phyloP scores from a whole-genome alignment of 306 rosid genomes.

The Malus asiatica region DNA sequence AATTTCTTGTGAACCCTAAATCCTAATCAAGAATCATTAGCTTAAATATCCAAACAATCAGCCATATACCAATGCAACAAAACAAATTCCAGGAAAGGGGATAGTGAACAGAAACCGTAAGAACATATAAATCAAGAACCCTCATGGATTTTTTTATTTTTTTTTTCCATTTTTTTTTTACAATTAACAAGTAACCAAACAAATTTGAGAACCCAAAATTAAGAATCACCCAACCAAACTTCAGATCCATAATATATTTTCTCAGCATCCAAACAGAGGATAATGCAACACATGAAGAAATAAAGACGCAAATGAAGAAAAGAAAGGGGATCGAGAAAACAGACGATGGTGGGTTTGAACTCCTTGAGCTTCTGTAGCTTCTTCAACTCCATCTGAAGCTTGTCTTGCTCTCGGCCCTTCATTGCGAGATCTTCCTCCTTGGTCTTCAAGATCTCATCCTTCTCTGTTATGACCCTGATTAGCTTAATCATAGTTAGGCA shows the following conservation, averaged over 20 bases:
- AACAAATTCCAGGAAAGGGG: background rate
- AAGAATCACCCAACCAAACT: background rate
- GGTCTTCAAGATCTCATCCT: too few species aligned
- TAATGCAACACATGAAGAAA: background rate
- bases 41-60: background rate
- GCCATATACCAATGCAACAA: background rate
- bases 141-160: background rate
- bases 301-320: background rate
- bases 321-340: background rate
- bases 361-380: constrained; percentile 35
- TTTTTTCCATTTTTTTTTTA: background rate
- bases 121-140: background rate
- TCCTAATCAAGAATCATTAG: too few species aligned
- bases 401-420: too few species aligned
- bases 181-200: background rate
- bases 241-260: background rate
- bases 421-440: too few species aligned
- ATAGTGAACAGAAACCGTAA: background rate
- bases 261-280: background rate
- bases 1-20: background rate
- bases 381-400: too few species aligned
- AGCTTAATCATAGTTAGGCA: too few species aligned
- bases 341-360: constrained; percentile 80
- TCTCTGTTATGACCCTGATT: too few species aligned
- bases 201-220: background rate